Evolutionary conservation across 495 filamentous ascomycete species (phyloP).

Genomic region (Astrocystis sublimbata): DNA sequence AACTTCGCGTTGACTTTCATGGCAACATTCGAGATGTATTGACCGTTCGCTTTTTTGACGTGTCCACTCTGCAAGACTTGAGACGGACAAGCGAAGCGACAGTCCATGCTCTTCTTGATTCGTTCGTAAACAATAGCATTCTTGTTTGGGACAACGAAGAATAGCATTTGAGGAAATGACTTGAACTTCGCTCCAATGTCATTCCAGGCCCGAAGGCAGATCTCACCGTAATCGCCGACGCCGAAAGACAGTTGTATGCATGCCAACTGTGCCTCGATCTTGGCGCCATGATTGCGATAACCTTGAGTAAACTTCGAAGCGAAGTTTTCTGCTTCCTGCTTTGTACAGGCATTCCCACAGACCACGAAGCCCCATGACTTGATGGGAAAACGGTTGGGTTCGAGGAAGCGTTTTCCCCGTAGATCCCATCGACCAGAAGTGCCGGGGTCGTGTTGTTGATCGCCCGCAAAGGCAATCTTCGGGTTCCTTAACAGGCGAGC

Average conservation of each 20-base stretch:
- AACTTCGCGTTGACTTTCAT: conserved; percentile 98
- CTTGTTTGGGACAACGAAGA: conserved; percentile 72
- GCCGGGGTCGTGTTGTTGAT: conserved; percentile 54
- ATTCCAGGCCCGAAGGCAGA: conserved; percentile 27
- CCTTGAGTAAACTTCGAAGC: conserved; percentile 57
- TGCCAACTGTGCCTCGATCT: conserved; percentile 34
- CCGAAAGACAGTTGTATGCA: conserved; percentile 6
- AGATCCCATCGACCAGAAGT: conserved; percentile 81
- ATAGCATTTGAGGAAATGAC: conserved; percentile 57
- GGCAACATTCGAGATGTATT: conserved; percentile 84
- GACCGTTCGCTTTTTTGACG: conserved; percentile 60
- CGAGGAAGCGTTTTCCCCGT: conserved; percentile 71
- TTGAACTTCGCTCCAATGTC: conserved; percentile 18
- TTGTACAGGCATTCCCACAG: conserved; percentile 31
- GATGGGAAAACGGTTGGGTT: conserved; percentile 58
- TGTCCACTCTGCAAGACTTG: conserved; percentile 67
- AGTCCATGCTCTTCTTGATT: conserved; percentile 82
- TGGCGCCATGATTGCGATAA: conserved; percentile 73
- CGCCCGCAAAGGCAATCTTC: conserved; percentile 61
- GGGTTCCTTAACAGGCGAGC: conserved; percentile 74
- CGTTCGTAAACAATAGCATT: conserved; percentile 66
- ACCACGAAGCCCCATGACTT: conserved; percentile 66
- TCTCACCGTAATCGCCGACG: conserved; percentile 21
- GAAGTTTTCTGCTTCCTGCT: conserved; percentile 56
- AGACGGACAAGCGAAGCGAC: conserved; percentile 72